phyloP scores from a whole-genome alignment of 2,329 filamentous ascomycete genomes.

The Ceratocystiopsis sp. region DNA sequence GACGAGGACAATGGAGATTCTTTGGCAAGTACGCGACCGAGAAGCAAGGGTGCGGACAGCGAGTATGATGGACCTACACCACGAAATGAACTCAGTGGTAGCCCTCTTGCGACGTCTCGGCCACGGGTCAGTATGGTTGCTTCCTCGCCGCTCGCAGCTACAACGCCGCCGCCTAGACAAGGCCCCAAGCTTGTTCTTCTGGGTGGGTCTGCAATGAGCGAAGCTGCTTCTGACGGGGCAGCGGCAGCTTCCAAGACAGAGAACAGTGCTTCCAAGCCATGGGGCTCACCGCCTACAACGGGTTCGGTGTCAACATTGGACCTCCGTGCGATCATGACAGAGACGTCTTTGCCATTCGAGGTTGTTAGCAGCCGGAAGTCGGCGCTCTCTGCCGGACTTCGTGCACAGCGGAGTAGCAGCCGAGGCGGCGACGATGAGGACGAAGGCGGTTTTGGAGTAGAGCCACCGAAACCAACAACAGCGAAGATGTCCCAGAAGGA shows the following conservation, averaged over 20 bases:
- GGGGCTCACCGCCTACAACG: conserved; percentile 33
- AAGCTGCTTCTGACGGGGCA: neutral
- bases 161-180: neutral
- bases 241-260: neutral
- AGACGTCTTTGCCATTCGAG: conserved; percentile 15
- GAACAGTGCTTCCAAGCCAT: conserved; percentile 20
- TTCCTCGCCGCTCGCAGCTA: neutral
- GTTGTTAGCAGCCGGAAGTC: conserved; percentile 19
- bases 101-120: neutral
- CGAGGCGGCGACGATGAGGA: conserved; percentile 14
- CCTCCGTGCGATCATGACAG: conserved; percentile 59
- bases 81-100: neutral
- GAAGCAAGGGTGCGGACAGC: neutral
- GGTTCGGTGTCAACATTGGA: conserved; percentile 45
- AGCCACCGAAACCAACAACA: no score
- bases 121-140: neutral
- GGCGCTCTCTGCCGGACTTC: conserved; percentile 35
- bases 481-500: conserved; percentile 77
- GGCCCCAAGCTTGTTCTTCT: neutral
- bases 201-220: neutral
- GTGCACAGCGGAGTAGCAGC: conserved; percentile 26
- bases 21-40: neutral
- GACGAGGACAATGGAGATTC: conserved; percentile 37
- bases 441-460: conserved; percentile 12
- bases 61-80: neutral